Percentiles rank a stretch among this genome's conserved stretches.
These are phyloP conservation scores for Phialemoniopsis sp. DNA, from an alignment of 2,329 filamentous ascomycete species.

Conservation along the genomic window DNA sequence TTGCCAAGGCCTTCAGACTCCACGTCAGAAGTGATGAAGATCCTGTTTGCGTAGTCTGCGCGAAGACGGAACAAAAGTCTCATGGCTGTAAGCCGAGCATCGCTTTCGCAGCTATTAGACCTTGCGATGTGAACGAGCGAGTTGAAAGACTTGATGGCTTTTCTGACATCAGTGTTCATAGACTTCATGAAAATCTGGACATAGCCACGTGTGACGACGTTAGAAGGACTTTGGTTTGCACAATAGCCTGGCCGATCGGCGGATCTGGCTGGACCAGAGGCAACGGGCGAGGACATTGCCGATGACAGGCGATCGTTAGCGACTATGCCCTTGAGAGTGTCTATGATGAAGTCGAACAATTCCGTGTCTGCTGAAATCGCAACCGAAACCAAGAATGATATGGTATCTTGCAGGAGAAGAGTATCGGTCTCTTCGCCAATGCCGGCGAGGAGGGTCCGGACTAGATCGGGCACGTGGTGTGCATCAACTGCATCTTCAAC, in stretches of 20 bases:
- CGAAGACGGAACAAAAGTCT: slow-evolving; percentile 78
- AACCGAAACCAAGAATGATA: slow-evolving; percentile 61
- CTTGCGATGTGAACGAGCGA: slow-evolving; percentile 61
- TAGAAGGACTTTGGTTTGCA: slow-evolving; percentile 53
- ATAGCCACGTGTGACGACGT: slow-evolving; percentile 67
- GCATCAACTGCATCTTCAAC: slow-evolving; percentile 55
- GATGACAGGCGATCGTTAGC: slow-evolving; percentile 41
- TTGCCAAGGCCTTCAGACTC: slow-evolving; percentile 72
- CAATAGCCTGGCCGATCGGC: slow-evolving; percentile 18
- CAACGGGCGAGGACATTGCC: slow-evolving; percentile 25
- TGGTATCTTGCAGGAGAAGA: slow-evolving; percentile 58
- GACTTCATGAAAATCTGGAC: slow-evolving; percentile 73
- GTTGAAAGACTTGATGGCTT: slow-evolving; percentile 60
- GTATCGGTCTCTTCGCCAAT: slow-evolving; percentile 62
- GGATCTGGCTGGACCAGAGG: slow-evolving; percentile 14
- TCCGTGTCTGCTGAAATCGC: slow-evolving; percentile 54
- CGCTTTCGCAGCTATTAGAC: slow-evolving; percentile 55
- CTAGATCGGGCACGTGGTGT: slow-evolving; percentile 53
- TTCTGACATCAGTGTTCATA: slow-evolving; percentile 61
- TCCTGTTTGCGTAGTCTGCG: slow-evolving; percentile 73
- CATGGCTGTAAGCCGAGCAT: slow-evolving; percentile 70
- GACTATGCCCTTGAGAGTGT: slow-evolving; percentile 47
- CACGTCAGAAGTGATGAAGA: slow-evolving; percentile 66
- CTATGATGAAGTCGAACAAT: slow-evolving; percentile 56
- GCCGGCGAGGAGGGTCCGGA: slow-evolving; percentile 56